These are phyloP conservation scores for Fomitopsis pinicola DNA, from an alignment of 1,284 basidiomycete genomes.

Conservation along the genomic window DNA sequence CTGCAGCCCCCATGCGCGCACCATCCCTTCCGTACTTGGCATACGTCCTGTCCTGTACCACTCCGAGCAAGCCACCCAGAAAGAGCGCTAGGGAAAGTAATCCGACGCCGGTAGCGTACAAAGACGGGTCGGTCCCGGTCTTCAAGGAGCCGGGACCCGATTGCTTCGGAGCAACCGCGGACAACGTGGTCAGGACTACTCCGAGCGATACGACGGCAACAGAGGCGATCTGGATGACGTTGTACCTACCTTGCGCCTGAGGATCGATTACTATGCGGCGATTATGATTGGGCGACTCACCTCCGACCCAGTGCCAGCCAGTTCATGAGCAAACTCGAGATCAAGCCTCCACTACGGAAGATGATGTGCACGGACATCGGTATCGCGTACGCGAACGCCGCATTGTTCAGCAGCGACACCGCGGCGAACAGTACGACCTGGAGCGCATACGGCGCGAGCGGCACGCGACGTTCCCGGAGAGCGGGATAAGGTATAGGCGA, in stretches of 20 bases:
- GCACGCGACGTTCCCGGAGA: constrained; percentile 52
- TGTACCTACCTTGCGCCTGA: constrained; percentile 50
- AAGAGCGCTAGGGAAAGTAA: constrained; percentile 77
- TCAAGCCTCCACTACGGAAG: constrained; percentile 87
- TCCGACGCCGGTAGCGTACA: constrained; percentile 69
- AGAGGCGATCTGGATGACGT: constrained; percentile 60
- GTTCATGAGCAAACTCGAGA: constrained; percentile 77
- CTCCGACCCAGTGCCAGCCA: constrained; percentile 56
- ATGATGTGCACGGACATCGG: constrained; percentile 95
- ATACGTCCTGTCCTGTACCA: constrained; percentile 85
- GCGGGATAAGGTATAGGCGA: constrained; percentile 42
- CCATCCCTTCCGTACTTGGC: constrained; percentile 48
- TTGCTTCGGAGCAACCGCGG: constrained; percentile 41
- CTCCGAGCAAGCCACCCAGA: constrained; percentile 78
- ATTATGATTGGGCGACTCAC: constrained; percentile 31
- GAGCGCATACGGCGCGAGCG: constrained; percentile 69
- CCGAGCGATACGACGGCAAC: constrained; percentile 81
- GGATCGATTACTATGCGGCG: not conserved
- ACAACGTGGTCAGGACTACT: constrained; percentile 81
- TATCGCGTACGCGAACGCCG: constrained; percentile 82
- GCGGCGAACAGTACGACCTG: constrained; percentile 84
- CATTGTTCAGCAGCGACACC: constrained; percentile 87
- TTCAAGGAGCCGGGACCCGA: constrained; percentile 2
- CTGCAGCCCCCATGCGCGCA: not conserved
- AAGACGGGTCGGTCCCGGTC: constrained; percentile 24